These are phyloP conservation scores for Pseudocercospora musae DNA, from an alignment of 2,329 filamentous ascomycete species.

Conservation along the genomic window DNA sequence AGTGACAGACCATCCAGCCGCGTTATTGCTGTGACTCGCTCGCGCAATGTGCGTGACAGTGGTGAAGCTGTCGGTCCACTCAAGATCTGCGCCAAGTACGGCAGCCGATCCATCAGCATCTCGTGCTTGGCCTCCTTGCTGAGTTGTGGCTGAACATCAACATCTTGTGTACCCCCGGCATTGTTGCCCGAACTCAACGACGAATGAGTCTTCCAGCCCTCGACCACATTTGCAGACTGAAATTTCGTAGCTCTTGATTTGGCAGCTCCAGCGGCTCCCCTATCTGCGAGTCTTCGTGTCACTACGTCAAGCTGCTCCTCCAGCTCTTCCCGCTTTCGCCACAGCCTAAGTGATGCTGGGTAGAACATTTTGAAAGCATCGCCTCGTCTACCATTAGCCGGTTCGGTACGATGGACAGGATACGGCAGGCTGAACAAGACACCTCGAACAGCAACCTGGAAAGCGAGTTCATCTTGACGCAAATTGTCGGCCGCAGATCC, in stretches of 20 bases:
- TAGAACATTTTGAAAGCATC: slow-evolving; percentile 90
- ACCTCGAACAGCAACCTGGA: slow-evolving; percentile 84
- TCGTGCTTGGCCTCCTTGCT: slow-evolving; percentile 59
- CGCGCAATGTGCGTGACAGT: slow-evolving; percentile 44
- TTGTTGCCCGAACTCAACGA: slow-evolving; percentile 2
- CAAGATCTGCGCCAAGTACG: slow-evolving; percentile 72
- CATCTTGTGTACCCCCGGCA: neutral
- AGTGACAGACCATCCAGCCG: slow-evolving; percentile 45
- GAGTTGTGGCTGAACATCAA: slow-evolving; percentile 1
- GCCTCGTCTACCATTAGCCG: slow-evolving; percentile 32
- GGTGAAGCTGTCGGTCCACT: slow-evolving; percentile 27
- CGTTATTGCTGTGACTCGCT: slow-evolving; percentile 65
- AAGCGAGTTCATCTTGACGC: slow-evolving; percentile 90
- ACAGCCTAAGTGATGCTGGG: slow-evolving; percentile 77
- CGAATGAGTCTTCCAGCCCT: slow-evolving; percentile 24
- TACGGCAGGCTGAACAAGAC: slow-evolving; percentile 79
- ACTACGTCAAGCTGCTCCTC: slow-evolving; percentile 69
- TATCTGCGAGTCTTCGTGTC: slow-evolving; percentile 33
- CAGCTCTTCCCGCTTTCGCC: slow-evolving; percentile 79
- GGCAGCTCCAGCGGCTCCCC: slow-evolving; percentile 51
- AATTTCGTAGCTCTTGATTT: neutral
- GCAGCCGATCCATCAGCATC: slow-evolving; percentile 78
- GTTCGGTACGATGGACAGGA: slow-evolving; percentile 67
- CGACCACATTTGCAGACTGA: slow-evolving; percentile 15
- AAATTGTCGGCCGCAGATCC: slow-evolving; percentile 64